Evolutionary conservation across 2,329 filamentous ascomycete species (phyloP).

Genomic region (Coccinonectria pachysandricola): DNA sequence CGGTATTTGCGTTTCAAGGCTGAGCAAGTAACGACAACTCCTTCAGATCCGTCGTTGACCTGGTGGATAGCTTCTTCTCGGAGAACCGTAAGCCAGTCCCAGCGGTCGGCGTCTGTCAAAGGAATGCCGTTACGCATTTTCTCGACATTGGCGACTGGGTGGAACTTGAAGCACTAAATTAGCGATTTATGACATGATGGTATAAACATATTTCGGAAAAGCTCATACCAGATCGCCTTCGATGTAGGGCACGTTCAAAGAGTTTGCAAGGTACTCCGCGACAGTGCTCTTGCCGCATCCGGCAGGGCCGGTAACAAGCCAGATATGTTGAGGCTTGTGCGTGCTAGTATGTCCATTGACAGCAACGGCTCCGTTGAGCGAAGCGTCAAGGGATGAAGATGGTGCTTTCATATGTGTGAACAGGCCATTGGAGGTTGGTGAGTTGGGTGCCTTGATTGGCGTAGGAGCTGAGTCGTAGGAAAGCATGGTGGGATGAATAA

Average conservation of each 20-base stretch:
- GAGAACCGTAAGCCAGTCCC: conserved; percentile 86
- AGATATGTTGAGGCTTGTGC: conserved; percentile 54
- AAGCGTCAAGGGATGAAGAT: conserved; percentile 12
- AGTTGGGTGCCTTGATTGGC: conserved; percentile 31
- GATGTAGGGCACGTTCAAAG: conserved; percentile 59
- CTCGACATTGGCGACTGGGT: conserved; percentile 67
- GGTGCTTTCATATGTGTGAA: too few species aligned
- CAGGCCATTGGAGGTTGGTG: conserved; percentile 13
- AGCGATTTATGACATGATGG: too few species aligned
- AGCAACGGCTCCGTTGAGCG: conserved; percentile 20
- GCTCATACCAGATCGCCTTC: conserved; percentile 68
- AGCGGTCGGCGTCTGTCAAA: conserved; percentile 84
- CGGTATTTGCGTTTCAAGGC: conserved; percentile 96
- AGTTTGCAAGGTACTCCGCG: conserved; percentile 51
- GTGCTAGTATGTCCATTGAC: conserved; percentile 19
- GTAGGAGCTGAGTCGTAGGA: conserved; percentile 38
- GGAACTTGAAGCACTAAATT: too few species aligned
- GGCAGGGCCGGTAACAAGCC: conserved; percentile 69
- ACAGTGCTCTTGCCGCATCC: conserved; percentile 74
- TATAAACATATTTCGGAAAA: too few species aligned
- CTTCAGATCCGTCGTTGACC: conserved; percentile 46
- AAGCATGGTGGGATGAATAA: too few species aligned
- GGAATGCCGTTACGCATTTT: conserved; percentile 84
- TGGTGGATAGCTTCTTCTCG: conserved; percentile 55
- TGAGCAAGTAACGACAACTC: conserved; percentile 93